These are phyloP conservation scores for Corymbia citriodora DNA, from an alignment of 441 rosid species.

Conservation along the genomic window DNA sequence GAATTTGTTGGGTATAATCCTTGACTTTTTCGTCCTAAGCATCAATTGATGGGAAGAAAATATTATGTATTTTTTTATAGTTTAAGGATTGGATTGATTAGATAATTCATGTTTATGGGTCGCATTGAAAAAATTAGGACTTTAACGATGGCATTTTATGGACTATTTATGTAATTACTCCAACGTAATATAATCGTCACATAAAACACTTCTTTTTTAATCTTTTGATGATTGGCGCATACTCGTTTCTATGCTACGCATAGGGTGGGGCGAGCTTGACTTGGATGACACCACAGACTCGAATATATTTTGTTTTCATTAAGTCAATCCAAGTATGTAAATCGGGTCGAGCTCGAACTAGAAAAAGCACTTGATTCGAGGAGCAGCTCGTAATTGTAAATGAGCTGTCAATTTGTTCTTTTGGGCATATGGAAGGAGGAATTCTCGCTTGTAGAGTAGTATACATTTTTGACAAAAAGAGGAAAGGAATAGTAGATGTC, in stretches of 20 bases:
- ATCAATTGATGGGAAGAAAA: too few relatives aligned
- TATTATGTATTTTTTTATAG: rapidly evolving
- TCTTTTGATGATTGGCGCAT: rapidly evolving
- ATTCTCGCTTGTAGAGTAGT: neutral
- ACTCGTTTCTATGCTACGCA: rapidly evolving
- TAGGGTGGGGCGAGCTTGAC: neutral
- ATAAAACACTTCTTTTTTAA: neutral
- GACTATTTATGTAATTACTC: neutral
- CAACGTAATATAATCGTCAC: rapidly evolving
- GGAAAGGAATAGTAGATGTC: neutral
- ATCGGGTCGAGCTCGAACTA: neutral
- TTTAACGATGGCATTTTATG: rapidly evolving
- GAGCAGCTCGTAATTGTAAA: neutral
- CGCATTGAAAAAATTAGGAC: neutral
- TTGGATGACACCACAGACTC: rapidly evolving
- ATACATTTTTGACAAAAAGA: neutral
- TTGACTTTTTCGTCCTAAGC: too few relatives aligned
- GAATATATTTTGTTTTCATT: rapidly evolving
- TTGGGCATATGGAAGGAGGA: neutral
- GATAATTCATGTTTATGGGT: rapidly evolving
- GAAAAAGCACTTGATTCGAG: neutral
- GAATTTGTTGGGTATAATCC: too few relatives aligned
- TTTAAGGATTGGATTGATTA: rapidly evolving
- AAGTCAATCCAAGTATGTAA: rapidly evolving
- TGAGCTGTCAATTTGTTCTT: neutral